Evolutionary conservation across 2,329 filamentous ascomycete genomes (phyloP).

Genomic region (Fusarium irregulare): DNA sequence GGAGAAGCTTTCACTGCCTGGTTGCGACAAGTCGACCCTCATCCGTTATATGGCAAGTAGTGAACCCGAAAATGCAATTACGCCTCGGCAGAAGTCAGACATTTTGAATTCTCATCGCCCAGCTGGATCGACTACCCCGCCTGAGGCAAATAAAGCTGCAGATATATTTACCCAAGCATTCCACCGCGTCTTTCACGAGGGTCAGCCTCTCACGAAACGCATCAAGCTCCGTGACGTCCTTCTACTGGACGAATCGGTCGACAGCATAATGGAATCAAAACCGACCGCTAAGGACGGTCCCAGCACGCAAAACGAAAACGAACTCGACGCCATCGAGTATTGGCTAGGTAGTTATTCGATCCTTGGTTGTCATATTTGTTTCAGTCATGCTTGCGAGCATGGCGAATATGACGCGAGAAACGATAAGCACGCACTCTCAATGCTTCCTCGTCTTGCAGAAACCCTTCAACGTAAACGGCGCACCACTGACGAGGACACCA

Average conservation of each 20-base stretch:
- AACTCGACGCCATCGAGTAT: conserved; percentile 58
- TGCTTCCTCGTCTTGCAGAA: conserved; percentile 53
- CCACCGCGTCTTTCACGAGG: conserved; percentile 62
- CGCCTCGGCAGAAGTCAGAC: conserved; percentile 65
- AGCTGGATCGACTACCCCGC: conserved; percentile 52
- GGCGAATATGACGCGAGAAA: conserved; percentile 67
- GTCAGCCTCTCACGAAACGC: conserved; percentile 50
- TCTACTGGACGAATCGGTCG: conserved; percentile 64
- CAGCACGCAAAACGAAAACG: conserved; percentile 49
- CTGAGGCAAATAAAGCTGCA: conserved; percentile 57
- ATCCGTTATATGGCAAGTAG: conserved; percentile 65
- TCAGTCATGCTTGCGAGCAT: conserved; percentile 70
- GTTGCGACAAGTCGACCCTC: conserved; percentile 63
- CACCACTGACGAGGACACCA: conserved; percentile 4
- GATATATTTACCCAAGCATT: conserved; percentile 68
- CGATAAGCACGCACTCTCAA: conserved; percentile 64
- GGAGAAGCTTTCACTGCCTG: conserved; percentile 59
- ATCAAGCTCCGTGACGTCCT: conserved; percentile 65
- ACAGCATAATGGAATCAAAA: conserved; percentile 65
- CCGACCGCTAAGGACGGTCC: conserved; percentile 61
- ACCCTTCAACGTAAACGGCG: conserved; percentile 47
- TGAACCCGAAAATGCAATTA: conserved; percentile 60
- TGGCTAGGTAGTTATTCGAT: conserved; percentile 66
- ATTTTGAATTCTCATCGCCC: conserved; percentile 62
- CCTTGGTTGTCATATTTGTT: conserved; percentile 69